Percentiles rank a stretch among this genome's conserved stretches.
These are phyloP conservation scores for Leucoagaricus sp. DNA, from an alignment of 1,284 basidiomycete genomes.

Conservation along the genomic window DNA sequence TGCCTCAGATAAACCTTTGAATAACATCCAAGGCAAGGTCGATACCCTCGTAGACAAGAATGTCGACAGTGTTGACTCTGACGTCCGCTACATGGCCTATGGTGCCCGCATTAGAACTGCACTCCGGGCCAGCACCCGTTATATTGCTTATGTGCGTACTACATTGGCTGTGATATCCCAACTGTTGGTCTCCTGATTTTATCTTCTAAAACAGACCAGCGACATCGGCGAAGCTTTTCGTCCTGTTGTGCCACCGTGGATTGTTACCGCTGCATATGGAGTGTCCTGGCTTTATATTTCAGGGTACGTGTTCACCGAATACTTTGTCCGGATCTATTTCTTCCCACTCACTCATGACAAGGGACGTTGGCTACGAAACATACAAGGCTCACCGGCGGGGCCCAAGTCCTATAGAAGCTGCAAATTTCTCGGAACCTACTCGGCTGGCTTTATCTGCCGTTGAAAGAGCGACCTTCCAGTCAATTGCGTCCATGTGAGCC, in stretches of 20 bases:
- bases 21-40: conserved; percentile 49
- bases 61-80: conserved; percentile 64
- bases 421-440: conserved; percentile 76
- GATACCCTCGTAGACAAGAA: conserved; percentile 61
- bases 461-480: conserved; percentile 84
- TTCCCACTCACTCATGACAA: conserved; percentile 35
- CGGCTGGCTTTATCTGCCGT: conserved; percentile 72
- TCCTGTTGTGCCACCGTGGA: conserved; percentile 77
- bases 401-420: conserved; percentile 72
- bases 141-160: conserved; percentile 76
- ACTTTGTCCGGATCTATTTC: background rate
- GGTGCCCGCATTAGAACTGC: conserved; percentile 79
- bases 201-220: conserved; percentile 57
- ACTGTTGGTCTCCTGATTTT: conserved; percentile 20
- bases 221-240: conserved; percentile 94
- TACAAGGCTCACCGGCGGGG: conserved; percentile 83
- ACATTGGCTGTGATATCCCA: conserved; percentile 2
- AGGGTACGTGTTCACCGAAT: conserved; percentile 39
- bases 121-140: conserved; percentile 72
- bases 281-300: conserved; percentile 83
- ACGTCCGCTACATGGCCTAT: conserved; percentile 74
- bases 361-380: conserved; percentile 90
- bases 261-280: conserved; percentile 86
- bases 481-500: conserved; percentile 83
- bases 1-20: conserved; percentile 32